phyloP scores from a whole-genome alignment of 768 basidiomycete species.

The Calocybe cyanea region DNA sequence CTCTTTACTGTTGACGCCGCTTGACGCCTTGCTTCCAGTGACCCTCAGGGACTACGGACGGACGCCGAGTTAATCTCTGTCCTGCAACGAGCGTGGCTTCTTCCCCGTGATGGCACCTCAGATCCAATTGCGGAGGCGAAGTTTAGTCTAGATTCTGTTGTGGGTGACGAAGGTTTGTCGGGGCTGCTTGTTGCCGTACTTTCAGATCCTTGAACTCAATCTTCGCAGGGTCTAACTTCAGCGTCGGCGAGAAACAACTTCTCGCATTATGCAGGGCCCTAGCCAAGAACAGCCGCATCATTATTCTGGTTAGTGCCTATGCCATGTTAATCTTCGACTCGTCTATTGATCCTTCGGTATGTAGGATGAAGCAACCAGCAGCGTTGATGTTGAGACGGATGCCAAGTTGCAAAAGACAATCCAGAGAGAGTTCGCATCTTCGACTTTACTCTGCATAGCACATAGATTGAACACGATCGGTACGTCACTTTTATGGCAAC shows the following conservation, averaged over 20 bases:
- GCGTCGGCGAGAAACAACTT: slow-evolving; percentile 66
- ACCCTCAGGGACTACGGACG: slow-evolving; percentile 47
- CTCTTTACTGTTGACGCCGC: not conserved
- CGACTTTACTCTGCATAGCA: slow-evolving; percentile 55
- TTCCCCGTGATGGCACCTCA: slow-evolving; percentile 43
- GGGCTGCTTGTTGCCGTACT: not conserved
- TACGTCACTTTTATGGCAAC: slow-evolving; percentile 13
- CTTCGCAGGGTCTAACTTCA: slow-evolving; percentile 51
- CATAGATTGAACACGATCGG: slow-evolving; percentile 57
- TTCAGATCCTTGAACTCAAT: not conserved
- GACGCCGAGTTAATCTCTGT: slow-evolving; percentile 63
- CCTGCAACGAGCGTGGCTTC: slow-evolving; percentile 57
- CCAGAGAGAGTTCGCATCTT: slow-evolving; percentile 50
- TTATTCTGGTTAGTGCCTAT: slow-evolving; percentile 43
- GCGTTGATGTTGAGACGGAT: slow-evolving; percentile 59
- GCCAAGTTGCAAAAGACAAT: slow-evolving; percentile 60
- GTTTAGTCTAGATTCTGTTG: slow-evolving; percentile 58
- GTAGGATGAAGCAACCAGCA: slow-evolving; percentile 61
- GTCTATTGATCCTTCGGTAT: not conserved
- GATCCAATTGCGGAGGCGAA: slow-evolving; percentile 56
- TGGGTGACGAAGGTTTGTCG: slow-evolving; percentile 57
- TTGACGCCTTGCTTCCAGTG: slow-evolving; percentile 28
- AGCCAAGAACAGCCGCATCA: slow-evolving; percentile 56
- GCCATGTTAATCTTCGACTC: not conserved
- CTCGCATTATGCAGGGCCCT: slow-evolving; percentile 60